These are phyloP conservation scores for Trypanosoma melophagium DNA, from an alignment of 208 protist species.

Conservation along the genomic window DNA sequence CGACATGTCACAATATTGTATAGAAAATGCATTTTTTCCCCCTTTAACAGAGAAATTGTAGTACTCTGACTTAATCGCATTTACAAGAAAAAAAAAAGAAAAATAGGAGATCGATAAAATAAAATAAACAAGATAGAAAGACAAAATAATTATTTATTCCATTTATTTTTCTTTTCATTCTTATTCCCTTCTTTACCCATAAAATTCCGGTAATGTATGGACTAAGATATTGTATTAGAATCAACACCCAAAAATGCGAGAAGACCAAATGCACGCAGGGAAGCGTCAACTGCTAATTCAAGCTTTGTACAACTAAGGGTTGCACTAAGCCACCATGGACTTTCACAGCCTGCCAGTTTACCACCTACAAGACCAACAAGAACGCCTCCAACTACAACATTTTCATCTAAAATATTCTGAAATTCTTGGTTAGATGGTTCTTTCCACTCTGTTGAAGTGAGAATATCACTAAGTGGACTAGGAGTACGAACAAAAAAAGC, in stretches of 20 bases:
- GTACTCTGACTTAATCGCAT: background rate
- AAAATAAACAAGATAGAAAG: background rate
- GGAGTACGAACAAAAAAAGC: slow-evolving; percentile 34
- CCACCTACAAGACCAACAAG: slow-evolving; percentile 48
- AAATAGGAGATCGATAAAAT: background rate
- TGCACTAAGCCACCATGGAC: slow-evolving; percentile 79
- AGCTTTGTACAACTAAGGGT: slow-evolving; percentile 80
- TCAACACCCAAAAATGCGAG: slow-evolving; percentile 69
- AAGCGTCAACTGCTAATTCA: slow-evolving; percentile 80
- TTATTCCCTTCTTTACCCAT: slow-evolving; percentile 7
- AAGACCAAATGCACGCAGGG: slow-evolving; percentile 75
- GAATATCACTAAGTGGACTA: slow-evolving; percentile 30
- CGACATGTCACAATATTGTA: too few relatives aligned
- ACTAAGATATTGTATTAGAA: slow-evolving; percentile 13
- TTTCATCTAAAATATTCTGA: slow-evolving; percentile 32
- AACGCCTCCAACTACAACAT: slow-evolving; percentile 65
- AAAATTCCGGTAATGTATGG: background rate
- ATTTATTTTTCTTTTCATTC: too few relatives aligned
- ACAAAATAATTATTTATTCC: background rate
- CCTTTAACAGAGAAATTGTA: background rate
- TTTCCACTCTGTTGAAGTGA: slow-evolving; percentile 28
- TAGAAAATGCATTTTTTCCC: too few relatives aligned
- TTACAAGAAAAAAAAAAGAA: slow-evolving; percentile 8
- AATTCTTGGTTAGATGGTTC: slow-evolving; percentile 23
- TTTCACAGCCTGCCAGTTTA: slow-evolving; percentile 10